Conservation (phyloP, 306 rosid species). For the Psophocarpus tetragonolobus region DNA sequence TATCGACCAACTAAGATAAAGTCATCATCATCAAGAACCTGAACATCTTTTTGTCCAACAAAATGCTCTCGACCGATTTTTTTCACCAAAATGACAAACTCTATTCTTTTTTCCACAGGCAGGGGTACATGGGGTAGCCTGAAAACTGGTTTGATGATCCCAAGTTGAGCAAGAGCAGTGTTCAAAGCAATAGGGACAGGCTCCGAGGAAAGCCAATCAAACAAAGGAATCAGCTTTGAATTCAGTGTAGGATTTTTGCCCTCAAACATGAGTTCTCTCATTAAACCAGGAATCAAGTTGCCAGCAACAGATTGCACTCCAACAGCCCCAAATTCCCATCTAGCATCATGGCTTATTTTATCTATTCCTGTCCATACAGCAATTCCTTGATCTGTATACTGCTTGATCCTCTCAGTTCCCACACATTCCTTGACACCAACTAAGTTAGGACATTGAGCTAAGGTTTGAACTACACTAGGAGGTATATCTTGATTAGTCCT, state of each 20-base stretch:
- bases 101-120: conserved; percentile 66
- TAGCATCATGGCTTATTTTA: conserved; percentile 73
- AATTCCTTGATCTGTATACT: neutral
- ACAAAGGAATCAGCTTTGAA: conserved; percentile 61
- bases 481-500: conserved; percentile 92
- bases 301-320: conserved; percentile 75
- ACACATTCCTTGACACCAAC: conserved; percentile 1
- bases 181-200: conserved; percentile 72
- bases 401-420: neutral
- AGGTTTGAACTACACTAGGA: conserved; percentile 49
- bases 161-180: conserved; percentile 90
- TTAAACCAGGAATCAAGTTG: conserved; percentile 73
- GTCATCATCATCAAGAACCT: conserved; percentile 66
- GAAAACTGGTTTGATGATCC: conserved; percentile 87
- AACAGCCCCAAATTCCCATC: conserved; percentile 79
- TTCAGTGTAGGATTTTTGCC: conserved; percentile 62
- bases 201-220: conserved; percentile 73
- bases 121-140: conserved; percentile 89
- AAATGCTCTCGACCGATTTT: conserved; percentile 73
- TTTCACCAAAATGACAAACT: conserved; percentile 74
- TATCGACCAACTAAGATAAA: conserved; percentile 32
- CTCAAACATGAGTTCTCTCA: conserved; percentile 63
- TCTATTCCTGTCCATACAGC: conserved; percentile 21
- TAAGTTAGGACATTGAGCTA: conserved; percentile 58
- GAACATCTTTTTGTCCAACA: conserved; percentile 67